Conservation (phyloP, 371 early-diverging fungal genomes). For the Mucor plumbeus region DNA sequence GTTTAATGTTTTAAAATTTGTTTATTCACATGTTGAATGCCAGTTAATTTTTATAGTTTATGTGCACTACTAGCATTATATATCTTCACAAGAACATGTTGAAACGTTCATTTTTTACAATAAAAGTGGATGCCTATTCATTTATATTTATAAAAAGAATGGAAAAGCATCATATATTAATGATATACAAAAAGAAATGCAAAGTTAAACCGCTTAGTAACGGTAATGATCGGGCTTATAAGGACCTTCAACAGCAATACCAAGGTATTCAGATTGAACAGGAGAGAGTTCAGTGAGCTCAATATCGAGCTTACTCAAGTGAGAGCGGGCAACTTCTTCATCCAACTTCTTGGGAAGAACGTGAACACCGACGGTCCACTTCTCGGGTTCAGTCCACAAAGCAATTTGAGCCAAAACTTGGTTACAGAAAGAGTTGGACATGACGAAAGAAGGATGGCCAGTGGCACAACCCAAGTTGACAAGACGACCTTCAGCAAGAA, state of each 20-base stretch:
- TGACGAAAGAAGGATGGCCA: constrained; percentile 98
- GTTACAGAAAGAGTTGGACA: constrained; percentile 99
- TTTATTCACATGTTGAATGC: constrained; percentile 42
- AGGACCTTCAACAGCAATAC: constrained; percentile 87
- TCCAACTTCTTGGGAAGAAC: constrained; percentile 99
- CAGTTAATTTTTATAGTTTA: constrained; percentile 34
- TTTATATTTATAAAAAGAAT: constrained; percentile 18
- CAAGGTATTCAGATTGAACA: constrained; percentile 89
- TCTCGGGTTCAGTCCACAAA: constrained; percentile 91
- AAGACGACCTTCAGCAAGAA: constrained; percentile 98
- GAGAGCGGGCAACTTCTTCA: constrained; percentile 98
- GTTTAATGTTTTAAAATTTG: constrained; percentile 6
- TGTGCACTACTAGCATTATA: constrained; percentile 27
- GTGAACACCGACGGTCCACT: constrained; percentile 96
- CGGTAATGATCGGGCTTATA: constrained; percentile 97
- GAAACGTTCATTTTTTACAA: constrained; percentile 46
- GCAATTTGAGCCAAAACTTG: constrained; percentile 99
- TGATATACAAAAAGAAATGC: constrained; percentile 28
- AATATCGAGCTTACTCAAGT: constrained; percentile 95
- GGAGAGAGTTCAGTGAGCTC: constrained; percentile 79
- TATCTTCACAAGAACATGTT: constrained; percentile 45
- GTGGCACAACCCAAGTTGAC: constrained; percentile 99
- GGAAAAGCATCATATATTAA: constrained; percentile 11
- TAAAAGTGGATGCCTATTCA: constrained; percentile 6
- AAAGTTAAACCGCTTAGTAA: constrained; percentile 58